phyloP scores from a whole-genome alignment of 345 rosid species.

The Noccaea caerulescens region DNA sequence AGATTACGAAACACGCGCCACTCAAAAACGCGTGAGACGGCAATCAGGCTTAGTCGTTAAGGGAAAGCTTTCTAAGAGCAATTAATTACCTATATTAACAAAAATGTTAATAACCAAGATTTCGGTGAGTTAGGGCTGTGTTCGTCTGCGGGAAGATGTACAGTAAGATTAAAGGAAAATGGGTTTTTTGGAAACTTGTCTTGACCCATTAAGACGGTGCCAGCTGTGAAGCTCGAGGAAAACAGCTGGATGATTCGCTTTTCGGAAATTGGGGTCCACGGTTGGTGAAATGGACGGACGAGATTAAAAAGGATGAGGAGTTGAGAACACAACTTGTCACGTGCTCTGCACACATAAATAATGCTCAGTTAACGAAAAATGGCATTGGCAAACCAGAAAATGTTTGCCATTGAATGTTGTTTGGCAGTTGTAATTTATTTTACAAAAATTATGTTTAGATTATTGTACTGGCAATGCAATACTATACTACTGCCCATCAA shows the following conservation, averaged over 20 bases:
- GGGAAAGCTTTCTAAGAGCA: constrained; percentile 22
- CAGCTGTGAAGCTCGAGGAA: constrained; percentile 41
- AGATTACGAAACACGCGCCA: constrained; percentile 20
- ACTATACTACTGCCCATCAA: not conserved
- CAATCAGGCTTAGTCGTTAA: constrained; percentile 39
- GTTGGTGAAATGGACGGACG: constrained; percentile 4
- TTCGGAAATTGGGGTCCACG: constrained; percentile 12
- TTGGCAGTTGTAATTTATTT: constrained; percentile 12
- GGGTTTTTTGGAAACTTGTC: constrained; percentile 36
- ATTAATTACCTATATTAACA: constrained; percentile 28
- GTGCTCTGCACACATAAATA: constrained; percentile 41
- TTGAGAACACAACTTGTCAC: constrained; percentile 40
- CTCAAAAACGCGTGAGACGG: constrained; percentile 29
- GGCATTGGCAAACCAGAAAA: constrained; percentile 25
- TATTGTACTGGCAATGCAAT: constrained; percentile 37
- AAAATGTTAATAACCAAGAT: not conserved
- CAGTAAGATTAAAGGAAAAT: not conserved
- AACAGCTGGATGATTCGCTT: constrained; percentile 43
- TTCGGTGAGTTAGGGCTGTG: constrained; percentile 2
- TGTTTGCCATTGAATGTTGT: constrained; percentile 24
- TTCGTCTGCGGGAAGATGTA: constrained; percentile 31
- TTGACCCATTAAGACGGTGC: constrained; percentile 38
- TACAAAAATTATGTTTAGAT: not conserved
- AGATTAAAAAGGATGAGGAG: constrained; percentile 31
- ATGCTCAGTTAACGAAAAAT: constrained; percentile 21